Evolutionary conservation across 768 basidiomycete genomes (phyloP), one percentile per base, ranked within the genome.

Genomic region (Exsudoporus frostii): DNA sequence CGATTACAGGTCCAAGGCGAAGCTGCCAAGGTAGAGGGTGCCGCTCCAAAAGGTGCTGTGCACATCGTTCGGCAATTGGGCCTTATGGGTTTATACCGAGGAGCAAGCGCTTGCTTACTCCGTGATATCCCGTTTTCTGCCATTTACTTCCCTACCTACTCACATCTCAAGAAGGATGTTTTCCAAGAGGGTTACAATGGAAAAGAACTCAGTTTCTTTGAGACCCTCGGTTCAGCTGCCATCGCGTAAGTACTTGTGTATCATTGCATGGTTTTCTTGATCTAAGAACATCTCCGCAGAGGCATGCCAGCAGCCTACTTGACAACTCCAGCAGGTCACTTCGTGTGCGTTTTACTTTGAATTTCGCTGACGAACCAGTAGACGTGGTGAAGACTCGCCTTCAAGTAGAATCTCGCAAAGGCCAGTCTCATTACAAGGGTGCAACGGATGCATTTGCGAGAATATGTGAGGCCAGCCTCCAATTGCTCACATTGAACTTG

Each of bases 41-140:
- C 83, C 20, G 77, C 77, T 10, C 86, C 90, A 0, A 86, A 86
- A 63, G 95, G 95, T 24, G 96, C 96, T 15, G 70, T 88, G 6
- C 94, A 98, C 69, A 96, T 99, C 65, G 80, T 99, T 53, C 86
- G 90, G 42, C 92, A 95, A 67, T 76, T 99, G 51, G 97, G 97
- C 50, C 75, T 99, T 32, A 50, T 99, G 45, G 97, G 97, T 20
- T 75, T 98, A 38, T 99, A 99, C 77, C 88, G 82, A 69, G 97
- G 97, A 45, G 86, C 95, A 15, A 85, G 83, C 55, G 97, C 96
- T 20, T 99, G 97, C 72, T 73, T 98, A 61, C 80, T 94, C 32
- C 90, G 94, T 45, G 96, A 98, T 68, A 93, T 98, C 48, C 97
- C 97, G 2, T 99, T 98, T 74, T 98, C 95, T 30, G 94, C 92